phyloP scores from a whole-genome alignment of 2,329 filamentous ascomycete genomes.

The Mariannaea sp. region DNA sequence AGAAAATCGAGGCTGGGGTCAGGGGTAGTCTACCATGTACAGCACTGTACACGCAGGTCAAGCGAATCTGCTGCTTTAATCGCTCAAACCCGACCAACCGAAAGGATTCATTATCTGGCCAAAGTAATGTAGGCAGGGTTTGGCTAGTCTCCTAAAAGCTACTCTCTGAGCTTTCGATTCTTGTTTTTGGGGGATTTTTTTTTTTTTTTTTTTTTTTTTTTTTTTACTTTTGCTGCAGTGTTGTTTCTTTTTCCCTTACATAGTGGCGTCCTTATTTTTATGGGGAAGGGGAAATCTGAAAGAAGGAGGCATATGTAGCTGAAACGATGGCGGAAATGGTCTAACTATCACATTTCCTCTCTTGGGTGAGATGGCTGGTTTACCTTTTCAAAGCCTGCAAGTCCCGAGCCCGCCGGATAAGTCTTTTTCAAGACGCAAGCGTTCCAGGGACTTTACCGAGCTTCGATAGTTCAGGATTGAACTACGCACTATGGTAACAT shows the following conservation, averaged over 20 bases:
- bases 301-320: not conserved
- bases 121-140: slow-evolving; percentile 17
- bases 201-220: too few species aligned
- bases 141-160: slow-evolving; percentile 6
- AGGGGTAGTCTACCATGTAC: slow-evolving; percentile 3
- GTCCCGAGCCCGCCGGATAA: not conserved
- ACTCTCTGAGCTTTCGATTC: not conserved
- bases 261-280: slow-evolving; percentile 9
- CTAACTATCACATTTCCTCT: too few species aligned
- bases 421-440: too few species aligned
- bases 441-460: not conserved
- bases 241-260: not conserved
- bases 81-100: slow-evolving; percentile 10
- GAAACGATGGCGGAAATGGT: slow-evolving; percentile 19
- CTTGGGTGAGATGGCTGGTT: slow-evolving; percentile 24
- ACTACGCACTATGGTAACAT: too few species aligned
- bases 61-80: slow-evolving; percentile 15
- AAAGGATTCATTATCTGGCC: slow-evolving; percentile 8
- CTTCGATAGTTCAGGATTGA: not conserved
- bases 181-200: too few species aligned
- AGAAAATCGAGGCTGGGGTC: slow-evolving; percentile 11
- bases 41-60: not conserved
- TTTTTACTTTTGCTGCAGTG: too few species aligned
- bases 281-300: slow-evolving; percentile 7
- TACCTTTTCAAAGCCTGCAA: slow-evolving; percentile 3